phyloP scores from a whole-genome alignment of 257 asterid species.

The Scutellaria minor region DNA sequence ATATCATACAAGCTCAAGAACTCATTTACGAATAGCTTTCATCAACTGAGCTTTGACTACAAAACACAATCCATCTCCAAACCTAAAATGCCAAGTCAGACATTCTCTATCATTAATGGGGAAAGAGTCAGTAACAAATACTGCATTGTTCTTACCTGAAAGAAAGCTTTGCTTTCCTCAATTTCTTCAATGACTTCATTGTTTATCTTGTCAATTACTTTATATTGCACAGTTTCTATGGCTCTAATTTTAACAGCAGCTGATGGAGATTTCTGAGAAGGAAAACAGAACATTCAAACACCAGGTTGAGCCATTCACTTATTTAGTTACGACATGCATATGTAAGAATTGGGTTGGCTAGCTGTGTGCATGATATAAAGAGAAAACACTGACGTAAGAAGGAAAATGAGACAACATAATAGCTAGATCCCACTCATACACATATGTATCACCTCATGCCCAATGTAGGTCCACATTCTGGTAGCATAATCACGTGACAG shows the following conservation, averaged over 20 bases:
- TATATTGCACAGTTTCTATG: constrained; percentile 76
- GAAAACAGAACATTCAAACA: constrained; percentile 18
- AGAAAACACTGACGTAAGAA: constrained; percentile 8
- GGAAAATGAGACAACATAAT: constrained; percentile 14
- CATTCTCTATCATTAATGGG: constrained; percentile 12
- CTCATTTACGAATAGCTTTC: not conserved
- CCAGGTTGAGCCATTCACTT: constrained; percentile 9
- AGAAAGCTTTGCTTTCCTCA: constrained; percentile 96
- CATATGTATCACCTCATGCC: constrained; percentile 69
- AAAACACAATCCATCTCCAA: constrained; percentile 27
- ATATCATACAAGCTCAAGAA: constrained; percentile 5
- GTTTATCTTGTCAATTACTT: constrained; percentile 72
- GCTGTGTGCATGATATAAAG: constrained; percentile 28
- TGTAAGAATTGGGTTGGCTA: constrained; percentile 18
- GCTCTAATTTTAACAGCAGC: constrained; percentile 72
- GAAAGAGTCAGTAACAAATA: constrained; percentile 15
- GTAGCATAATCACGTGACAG: constrained; percentile 57
- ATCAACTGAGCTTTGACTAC: not conserved
- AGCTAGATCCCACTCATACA: constrained; percentile 22
- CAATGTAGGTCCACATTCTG: constrained; percentile 87
- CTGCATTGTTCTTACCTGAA: constrained; percentile 63
- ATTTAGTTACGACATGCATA: not conserved
- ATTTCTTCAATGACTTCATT: constrained; percentile 89
- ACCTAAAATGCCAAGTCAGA: constrained; percentile 6
- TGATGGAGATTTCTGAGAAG: constrained; percentile 74